Evolutionary conservation across 2,329 filamentous ascomycete species (phyloP).

Genomic region (Septoria linicola): DNA sequence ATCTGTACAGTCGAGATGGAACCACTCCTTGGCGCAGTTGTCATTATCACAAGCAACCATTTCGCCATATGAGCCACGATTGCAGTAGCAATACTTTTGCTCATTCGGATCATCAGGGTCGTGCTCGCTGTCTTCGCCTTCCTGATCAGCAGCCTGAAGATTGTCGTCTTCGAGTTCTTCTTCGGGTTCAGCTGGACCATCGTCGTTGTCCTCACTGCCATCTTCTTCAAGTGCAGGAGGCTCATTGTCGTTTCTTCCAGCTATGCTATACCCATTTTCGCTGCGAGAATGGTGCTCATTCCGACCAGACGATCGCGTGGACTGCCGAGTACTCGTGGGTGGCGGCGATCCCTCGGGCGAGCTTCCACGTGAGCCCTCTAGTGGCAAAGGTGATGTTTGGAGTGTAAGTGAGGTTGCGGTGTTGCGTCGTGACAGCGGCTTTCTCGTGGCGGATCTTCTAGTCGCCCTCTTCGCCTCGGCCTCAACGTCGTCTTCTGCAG

Average conservation of each 20-base stretch:
- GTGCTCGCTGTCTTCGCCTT: conserved; percentile 31
- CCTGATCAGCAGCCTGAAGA: conserved; percentile 3
- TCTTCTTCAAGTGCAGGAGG: conserved; percentile 14
- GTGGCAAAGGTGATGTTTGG: conserved; percentile 22
- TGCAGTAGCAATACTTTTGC: conserved; percentile 65
- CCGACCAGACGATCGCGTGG: conserved; percentile 16
- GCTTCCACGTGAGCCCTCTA: conserved; percentile 19
- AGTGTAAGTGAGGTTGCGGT: conserved; percentile 22
- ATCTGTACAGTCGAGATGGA: conserved; percentile 64
- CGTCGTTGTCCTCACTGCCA: conserved; percentile 10
- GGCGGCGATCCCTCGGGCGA: conserved; percentile 24
- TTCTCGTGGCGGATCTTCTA: conserved; percentile 21
- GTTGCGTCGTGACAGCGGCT: conserved; percentile 24
- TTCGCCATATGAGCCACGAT: conserved; percentile 63
- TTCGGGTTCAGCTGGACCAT: conserved; percentile 13
- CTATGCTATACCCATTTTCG: conserved; percentile 11
- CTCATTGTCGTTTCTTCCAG: conserved; percentile 9
- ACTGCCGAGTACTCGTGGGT: conserved; percentile 21
- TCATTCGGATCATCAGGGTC: conserved; percentile 54
- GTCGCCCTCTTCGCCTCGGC: conserved; percentile 15
- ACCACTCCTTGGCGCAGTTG: conserved; percentile 64
- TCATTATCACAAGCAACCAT: conserved; percentile 70
- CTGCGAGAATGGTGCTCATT: conserved; percentile 12
- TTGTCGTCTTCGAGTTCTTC: conserved; percentile 30
- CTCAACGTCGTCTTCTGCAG: conserved; percentile 16